A percentile compares a stretch with the other conserved stretches of the same genome.
Evolutionary conservation across 2,329 filamentous ascomycete genomes (phyloP).

Genomic region (Xylaria sp.): DNA sequence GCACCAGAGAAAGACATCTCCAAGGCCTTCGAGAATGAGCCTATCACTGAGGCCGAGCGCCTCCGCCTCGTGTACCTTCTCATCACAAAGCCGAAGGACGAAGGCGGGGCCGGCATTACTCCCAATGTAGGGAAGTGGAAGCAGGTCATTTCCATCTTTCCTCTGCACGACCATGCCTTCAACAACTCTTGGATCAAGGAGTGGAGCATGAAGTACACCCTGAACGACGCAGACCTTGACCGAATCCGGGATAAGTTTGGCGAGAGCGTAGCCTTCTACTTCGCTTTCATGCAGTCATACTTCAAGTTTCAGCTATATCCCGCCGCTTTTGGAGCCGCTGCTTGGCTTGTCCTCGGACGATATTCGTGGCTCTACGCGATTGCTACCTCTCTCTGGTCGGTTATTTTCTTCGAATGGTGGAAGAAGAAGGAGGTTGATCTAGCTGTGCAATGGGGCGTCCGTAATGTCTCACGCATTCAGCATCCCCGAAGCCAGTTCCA

Average conservation of each 20-base stretch:
- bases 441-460: constrained; percentile 87
- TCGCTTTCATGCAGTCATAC: constrained; percentile 92
- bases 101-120: constrained; percentile 83
- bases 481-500: constrained; percentile 80
- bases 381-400: constrained; percentile 84
- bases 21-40: constrained; percentile 75
- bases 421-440: constrained; percentile 92
- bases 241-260: constrained; percentile 81
- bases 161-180: constrained; percentile 79
- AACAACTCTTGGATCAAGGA: constrained; percentile 81
- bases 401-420: constrained; percentile 95
- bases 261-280: constrained; percentile 92
- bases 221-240: constrained; percentile 75
- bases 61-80: constrained; percentile 89
- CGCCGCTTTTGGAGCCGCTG: constrained; percentile 77
- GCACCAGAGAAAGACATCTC: constrained; percentile 80
- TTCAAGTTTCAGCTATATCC: constrained; percentile 87
- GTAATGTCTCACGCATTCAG: constrained; percentile 84
- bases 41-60: constrained; percentile 87
- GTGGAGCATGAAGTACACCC: constrained; percentile 76
- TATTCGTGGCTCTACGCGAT: constrained; percentile 86
- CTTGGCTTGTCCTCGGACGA: constrained; percentile 84
- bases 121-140: constrained; percentile 77
- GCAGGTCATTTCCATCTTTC: constrained; percentile 78
- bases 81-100: constrained; percentile 76